Evolutionary conservation across 306 rosid species (phyloP).

Genomic region (Malus sylvestris): DNA sequence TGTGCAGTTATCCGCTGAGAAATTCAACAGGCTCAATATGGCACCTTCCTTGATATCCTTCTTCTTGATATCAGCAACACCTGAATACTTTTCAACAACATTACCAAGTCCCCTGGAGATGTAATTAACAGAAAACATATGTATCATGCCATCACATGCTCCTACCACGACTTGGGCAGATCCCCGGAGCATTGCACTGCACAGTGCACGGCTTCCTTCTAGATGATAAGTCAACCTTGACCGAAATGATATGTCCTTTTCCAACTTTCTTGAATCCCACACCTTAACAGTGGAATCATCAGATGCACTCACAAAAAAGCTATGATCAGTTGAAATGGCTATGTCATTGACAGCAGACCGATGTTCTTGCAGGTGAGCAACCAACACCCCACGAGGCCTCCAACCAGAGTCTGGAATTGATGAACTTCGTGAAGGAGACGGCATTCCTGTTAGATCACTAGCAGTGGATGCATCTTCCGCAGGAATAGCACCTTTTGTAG

Average conservation of each 20-base stretch:
- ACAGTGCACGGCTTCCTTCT: constrained; percentile 85
- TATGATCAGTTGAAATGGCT: constrained; percentile 84
- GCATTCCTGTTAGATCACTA: constrained; percentile 58
- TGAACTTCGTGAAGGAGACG: constrained; percentile 54
- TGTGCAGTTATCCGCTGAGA: constrained; percentile 49
- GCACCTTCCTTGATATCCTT: constrained; percentile 94
- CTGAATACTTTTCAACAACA: constrained; percentile 91
- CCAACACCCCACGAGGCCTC: constrained; percentile 94
- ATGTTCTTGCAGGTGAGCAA: constrained; percentile 98
- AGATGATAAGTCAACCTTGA: constrained; percentile 91
- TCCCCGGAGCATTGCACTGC: constrained; percentile 77
- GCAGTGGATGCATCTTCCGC: constrained; percentile 52
- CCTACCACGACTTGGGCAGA: constrained; percentile 88
- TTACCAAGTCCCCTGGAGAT: constrained; percentile 79
- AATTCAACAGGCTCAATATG: constrained; percentile 58
- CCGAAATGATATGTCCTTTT: constrained; percentile 94
- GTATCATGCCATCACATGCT: constrained; percentile 91
- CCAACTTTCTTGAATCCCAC: constrained; percentile 92
- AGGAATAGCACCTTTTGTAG: constrained; percentile 44
- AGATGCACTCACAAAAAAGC: constrained; percentile 87
- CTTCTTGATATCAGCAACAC: constrained; percentile 81
- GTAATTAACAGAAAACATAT: constrained; percentile 84
- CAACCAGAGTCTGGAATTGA: constrained; percentile 84
- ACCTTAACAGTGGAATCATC: constrained; percentile 95
- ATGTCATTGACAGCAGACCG: constrained; percentile 84